Base-by-base conservation (phyloP, 192 early-diverging fungal species). In the Coemansia sp. region DNA sequence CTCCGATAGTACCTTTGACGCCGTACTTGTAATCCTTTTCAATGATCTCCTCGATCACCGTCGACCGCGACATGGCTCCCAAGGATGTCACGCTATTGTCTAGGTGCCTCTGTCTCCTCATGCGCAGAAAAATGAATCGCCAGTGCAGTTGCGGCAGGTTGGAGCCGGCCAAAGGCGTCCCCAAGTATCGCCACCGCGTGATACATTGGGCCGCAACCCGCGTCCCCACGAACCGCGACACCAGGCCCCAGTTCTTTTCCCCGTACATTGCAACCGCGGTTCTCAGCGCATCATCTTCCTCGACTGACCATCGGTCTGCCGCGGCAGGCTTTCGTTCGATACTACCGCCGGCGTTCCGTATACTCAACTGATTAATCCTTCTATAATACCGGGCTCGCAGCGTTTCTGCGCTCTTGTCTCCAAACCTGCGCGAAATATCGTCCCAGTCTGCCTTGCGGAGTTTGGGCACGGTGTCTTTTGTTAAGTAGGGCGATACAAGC, bases 261-360 rank as follows among this genome's bases (percentile, higher is more conserved):
- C 68, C 68, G 56, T 73, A 78, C 20, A 78, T 65, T 3, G 49
- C 68, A 12, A 78, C 67, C 12, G 64, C 77, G 7, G 71, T 78
- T 8, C 55, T 36, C 53, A 78, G 51, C 16, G 77, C 48, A 33
- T 78, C 71, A 61, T 78, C 77, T 56, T 78, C 77, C 18, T 66
- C 60, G 1, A 51, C 26, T 20, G 77, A 53, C 77, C 77, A 78
- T 49, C 49, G 56, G 9, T 0, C 26, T 0, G 0, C 0, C 16
- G 3, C 15, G 2, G 2, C 15, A 26, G 52, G 23, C 23, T 55
- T 46, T 46, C 14, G 1, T 14, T 46, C 16, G 8, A 14, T 18
- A 5, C 16, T 24, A 20, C 45, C 45, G 18, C 16, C 15, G 45
- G 15, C n/a, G 45, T 20, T 11, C 9, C 6, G 20, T 52, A 8